Conservation (phyloP, 768 basidiomycete species). For the Tulasnella calospora region DNA sequence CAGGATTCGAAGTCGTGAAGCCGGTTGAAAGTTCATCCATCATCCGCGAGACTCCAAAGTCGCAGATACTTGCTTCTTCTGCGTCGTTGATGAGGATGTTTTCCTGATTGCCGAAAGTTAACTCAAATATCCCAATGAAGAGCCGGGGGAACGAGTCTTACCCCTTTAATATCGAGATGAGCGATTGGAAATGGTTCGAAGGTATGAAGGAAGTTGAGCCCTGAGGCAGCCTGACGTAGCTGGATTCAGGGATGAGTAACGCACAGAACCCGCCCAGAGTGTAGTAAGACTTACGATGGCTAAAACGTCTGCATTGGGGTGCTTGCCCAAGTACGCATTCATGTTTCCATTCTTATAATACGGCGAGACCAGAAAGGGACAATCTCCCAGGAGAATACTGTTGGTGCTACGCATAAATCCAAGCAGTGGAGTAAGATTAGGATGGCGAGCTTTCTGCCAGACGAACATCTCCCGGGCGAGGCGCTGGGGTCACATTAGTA, state of each 20-base stretch:
- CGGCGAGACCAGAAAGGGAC: not conserved
- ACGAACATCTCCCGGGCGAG: slow-evolving; percentile 11
- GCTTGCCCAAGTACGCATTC: slow-evolving; percentile 1
- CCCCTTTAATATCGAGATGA: slow-evolving; percentile 6
- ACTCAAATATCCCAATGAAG: not conserved
- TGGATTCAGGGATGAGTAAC: not conserved
- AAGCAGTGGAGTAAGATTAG: not conserved
- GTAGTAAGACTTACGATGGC: not conserved
- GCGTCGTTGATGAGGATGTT: slow-evolving; percentile 17
- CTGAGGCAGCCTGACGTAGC: slow-evolving; percentile 11
- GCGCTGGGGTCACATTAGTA: not conserved
- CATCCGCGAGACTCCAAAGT: slow-evolving; percentile 1
- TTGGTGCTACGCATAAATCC: slow-evolving; percentile 17
- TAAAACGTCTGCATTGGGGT: not conserved
- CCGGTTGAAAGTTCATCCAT: slow-evolving; percentile 3
- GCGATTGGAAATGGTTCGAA: slow-evolving; percentile 14
- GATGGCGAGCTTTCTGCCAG: slow-evolving; percentile 3
- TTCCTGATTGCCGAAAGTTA: not conserved
- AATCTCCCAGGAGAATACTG: not conserved
- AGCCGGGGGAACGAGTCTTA: not conserved
- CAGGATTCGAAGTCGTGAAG: slow-evolving; percentile 16
- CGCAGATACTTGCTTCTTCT: slow-evolving; percentile 12
- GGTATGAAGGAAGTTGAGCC: not conserved
- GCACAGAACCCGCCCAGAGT: no score
- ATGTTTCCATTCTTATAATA: slow-evolving; percentile 4